Evolutionary conservation across 83 land plant species (phyloP), one percentile per base, ranked within the genome.

Genomic region (Diphasiastrum complanatum): DNA sequence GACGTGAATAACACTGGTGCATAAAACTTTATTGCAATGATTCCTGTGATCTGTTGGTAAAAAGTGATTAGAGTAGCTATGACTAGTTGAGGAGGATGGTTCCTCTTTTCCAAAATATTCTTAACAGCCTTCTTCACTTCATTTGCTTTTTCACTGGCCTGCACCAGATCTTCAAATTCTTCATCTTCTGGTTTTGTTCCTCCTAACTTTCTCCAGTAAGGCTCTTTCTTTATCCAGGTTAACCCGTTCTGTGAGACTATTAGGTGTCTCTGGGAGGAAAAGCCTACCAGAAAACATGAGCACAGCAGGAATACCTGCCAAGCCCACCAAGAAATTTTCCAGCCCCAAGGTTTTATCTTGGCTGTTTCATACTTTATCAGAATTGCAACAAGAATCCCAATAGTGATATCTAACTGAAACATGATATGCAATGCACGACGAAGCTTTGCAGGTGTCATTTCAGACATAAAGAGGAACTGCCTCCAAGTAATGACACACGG

Each of bases 281-380:
- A 57, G 22, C 0, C 48, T 31, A 19, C 65, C 64, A 2, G 57
- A 5, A 11, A 18, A 22, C 37, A 66, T 55, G 19, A 66, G 32
- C 11, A 31, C 0, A n/a, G 69, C 64, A 11, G 69, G 65, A 2
- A 57, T 66, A 0, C 12, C 69, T 0, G 69, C 69, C 19, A 66
- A 19, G 24, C 65, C 69, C 19, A 55, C n/a, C n/a, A 36, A 30
- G 69, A 66, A 4, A 55, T 4, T 2, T 66, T 27, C 65, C 69
- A 66, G 0, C 69, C 69, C 1, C 47, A 36, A 14, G 64, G 20
- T 48, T 11, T 11, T 11, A 48, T 11, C 5, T 6, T 48, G 19
- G 68, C 63, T 4, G 82, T 78, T 6, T 88, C 80, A 45, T 81
- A 86, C 53, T 83, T 86, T 27, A 83, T 59, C 80, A 86, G 77